Evolutionary conservation across 805 yeast genomes (phyloP), one percentile per base, ranked within the genome.

Genomic region (Candida gorgasii): DNA sequence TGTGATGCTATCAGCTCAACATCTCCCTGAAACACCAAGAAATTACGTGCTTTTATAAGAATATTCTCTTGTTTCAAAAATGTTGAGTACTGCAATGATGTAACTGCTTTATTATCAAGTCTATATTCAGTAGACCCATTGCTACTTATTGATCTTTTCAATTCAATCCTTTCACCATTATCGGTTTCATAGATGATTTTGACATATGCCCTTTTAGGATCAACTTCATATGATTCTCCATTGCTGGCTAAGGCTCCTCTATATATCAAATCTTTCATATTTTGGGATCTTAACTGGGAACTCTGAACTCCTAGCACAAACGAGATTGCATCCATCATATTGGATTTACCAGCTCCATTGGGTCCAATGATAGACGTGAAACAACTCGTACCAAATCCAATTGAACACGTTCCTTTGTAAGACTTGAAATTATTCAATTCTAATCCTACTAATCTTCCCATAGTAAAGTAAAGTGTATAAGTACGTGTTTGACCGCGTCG

Each of bases 321-420:
- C 15, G 97, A 84, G 35, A 93, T 85, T 26, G 99, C 97, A 61
- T 93, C 99, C 86, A 93, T 90, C 81, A 93, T 86, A 58, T 93
- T 93, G 31, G 96, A 86, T 66, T 93, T 93, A 6, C 99, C 99
- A 0, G 97, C 86, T 24, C 99, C 99, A 72, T 93, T 93, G n/a
- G 98, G 98, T 1, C 99, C 99, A 44, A 93, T 86, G 48, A 93
- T 87, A 34, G 95, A 84, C 1, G 96, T 88, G 68, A 93, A 93
- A 46, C 76, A 73, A 0, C 90, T 78, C 9, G 82, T 74, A 0
- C 97, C 97, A 62, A 93, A 86, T 2, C 93, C 95, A 16, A 92
- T 78, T 4, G 74, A 73, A 13, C 88, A 75, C 0, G 77, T 74
- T 0, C 96, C 97, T 42, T 78, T 73, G 58, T 93, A 93, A 0